These are phyloP conservation scores for Nectriaceae sp. DNA, from an alignment of 2,329 filamentous ascomycete species.

Conservation along the genomic window DNA sequence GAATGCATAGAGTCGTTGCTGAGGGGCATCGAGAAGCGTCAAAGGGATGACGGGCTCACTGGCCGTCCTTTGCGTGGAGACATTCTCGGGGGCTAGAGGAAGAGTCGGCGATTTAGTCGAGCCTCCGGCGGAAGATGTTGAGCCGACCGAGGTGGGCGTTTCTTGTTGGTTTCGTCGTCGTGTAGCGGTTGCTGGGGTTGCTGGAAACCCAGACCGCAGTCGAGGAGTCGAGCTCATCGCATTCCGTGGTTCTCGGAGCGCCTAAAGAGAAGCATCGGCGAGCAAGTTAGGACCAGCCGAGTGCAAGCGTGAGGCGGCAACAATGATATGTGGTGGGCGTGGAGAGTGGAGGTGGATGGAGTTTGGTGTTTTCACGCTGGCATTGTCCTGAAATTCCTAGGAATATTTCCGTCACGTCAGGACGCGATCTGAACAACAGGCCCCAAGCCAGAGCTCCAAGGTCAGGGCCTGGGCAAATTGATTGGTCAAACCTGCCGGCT, in stretches of 20 bases:
- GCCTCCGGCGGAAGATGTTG: constrained; percentile 31
- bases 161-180: constrained; percentile 35
- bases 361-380: constrained; percentile 21
- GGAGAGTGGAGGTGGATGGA: constrained; percentile 9
- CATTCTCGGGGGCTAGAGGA: constrained; percentile 50
- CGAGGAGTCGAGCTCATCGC: constrained; percentile 84
- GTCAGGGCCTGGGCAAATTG: not conserved
- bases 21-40: constrained; percentile 82
- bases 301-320: not conserved
- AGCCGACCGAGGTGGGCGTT: constrained; percentile 34
- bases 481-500: no score
- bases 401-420: constrained; percentile 39
- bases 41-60: constrained; percentile 74
- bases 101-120: constrained; percentile 38
- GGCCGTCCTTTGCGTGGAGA: constrained; percentile 24
- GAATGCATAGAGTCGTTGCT: constrained; percentile 84
- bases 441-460: constrained; percentile 3
- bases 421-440: constrained; percentile 31
- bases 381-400: constrained; percentile 27
- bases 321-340: constrained; percentile 6
- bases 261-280: constrained; percentile 21
- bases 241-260: constrained; percentile 47
- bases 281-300: not conserved
- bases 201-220: constrained; percentile 79
- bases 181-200: constrained; percentile 63